Conservation (phyloP, 2,329 filamentous ascomycete genomes). For the Blumeria hordei region DNA sequence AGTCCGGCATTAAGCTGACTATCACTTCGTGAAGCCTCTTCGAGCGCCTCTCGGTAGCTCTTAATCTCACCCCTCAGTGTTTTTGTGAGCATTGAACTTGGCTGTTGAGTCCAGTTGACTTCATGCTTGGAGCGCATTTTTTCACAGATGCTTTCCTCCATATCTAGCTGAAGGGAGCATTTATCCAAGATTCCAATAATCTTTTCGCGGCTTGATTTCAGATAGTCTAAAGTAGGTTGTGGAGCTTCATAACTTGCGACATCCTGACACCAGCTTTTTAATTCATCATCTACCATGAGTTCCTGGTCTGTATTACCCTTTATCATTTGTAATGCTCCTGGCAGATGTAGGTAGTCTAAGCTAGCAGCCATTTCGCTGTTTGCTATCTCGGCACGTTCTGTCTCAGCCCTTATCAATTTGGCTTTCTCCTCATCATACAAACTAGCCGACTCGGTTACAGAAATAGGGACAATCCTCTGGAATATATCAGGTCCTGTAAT, state of each 20-base stretch:
- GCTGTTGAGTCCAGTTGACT: conserved; percentile 88
- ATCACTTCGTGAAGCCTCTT: conserved; percentile 74
- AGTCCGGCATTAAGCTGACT: conserved; percentile 61
- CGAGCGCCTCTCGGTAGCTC: conserved; percentile 69
- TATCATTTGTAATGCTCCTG: conserved; percentile 67
- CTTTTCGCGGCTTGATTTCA: conserved; percentile 54
- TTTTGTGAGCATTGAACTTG: conserved; percentile 68
- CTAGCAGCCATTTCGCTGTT: conserved; percentile 93
- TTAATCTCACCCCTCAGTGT: conserved; percentile 71
- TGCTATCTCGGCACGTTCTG: conserved; percentile 74
- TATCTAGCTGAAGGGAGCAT: conserved; percentile 71
- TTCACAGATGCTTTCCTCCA: conserved; percentile 94
- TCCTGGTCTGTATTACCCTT: conserved; percentile 88
- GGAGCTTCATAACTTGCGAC: conserved; percentile 70
- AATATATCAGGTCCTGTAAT: conserved; percentile 96
- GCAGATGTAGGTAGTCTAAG: conserved; percentile 76
- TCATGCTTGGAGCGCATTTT: conserved; percentile 99
- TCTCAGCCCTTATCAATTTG: conserved; percentile 79
- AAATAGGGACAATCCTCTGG: conserved; percentile 84
- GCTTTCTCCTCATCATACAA: conserved; percentile 97
- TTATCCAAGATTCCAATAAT: conserved; percentile 52
- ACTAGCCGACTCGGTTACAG: conserved; percentile 88
- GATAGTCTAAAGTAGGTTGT: conserved; percentile 48
- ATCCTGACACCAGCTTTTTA: conserved; percentile 81
- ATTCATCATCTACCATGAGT: conserved; percentile 69